phyloP scores from a whole-genome alignment of 2,329 filamentous ascomycete species.

The Fusarium sp. region DNA sequence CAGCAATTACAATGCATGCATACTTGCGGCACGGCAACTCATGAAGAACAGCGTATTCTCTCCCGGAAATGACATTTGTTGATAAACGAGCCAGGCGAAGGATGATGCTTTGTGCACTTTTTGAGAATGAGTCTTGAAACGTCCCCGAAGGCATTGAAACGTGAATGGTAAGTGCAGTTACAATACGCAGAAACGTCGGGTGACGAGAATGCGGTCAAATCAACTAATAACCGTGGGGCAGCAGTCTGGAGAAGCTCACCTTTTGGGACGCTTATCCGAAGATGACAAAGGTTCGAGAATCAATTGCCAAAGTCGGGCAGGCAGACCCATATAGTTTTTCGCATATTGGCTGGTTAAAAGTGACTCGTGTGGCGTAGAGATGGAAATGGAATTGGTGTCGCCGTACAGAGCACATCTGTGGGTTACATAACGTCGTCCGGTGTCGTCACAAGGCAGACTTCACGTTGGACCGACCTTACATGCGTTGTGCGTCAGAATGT shows the following conservation, averaged over 20 bases:
- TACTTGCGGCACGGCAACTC: not conserved
- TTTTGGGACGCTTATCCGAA: conserved; percentile 27
- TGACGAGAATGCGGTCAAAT: not conserved
- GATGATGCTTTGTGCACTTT: too few relatives aligned
- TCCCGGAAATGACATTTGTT: not conserved
- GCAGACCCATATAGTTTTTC: not conserved
- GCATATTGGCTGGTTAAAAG: conserved; percentile 14
- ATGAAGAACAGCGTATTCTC: not conserved
- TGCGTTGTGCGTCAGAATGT: not conserved
- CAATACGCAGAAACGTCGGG: not conserved
- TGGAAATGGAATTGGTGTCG: conserved; percentile 8
- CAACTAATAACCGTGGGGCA: conserved; percentile 9
- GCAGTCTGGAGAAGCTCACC: conserved; percentile 12
- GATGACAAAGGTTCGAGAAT: conserved; percentile 8
- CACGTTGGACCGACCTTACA: not conserved
- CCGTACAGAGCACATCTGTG: not conserved
- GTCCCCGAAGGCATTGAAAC: not conserved
- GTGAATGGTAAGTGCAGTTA: not conserved
- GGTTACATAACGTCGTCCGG: not conserved
- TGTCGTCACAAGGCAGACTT: not conserved
- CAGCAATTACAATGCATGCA: not conserved
- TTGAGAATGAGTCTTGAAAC: not conserved
- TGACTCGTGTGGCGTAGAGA: conserved; percentile 1
- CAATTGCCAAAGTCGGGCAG: not conserved
- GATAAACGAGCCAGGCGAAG: not conserved